Evolutionary conservation across 495 filamentous ascomycete genomes (phyloP), one percentile per base, ranked within the genome.

Genomic region (Aspergillus diversus): DNA sequence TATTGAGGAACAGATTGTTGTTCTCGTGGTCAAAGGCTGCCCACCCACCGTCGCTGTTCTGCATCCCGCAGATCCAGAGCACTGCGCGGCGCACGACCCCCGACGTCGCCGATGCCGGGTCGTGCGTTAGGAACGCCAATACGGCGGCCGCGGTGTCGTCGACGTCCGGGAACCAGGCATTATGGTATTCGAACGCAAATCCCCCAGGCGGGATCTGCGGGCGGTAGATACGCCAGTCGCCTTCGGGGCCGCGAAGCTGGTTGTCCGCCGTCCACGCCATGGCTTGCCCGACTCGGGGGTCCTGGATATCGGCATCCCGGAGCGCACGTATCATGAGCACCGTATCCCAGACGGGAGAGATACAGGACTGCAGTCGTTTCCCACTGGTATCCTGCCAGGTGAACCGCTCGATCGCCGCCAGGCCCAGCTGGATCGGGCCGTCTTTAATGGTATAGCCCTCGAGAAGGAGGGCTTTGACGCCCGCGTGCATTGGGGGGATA

Each of bases 41-140:
- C 77, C 77, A 82, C 0, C 79, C 79, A 13, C 77, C 78, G 47
- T 82, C 79, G 0, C 15, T 15, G 47, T 81, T 81, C 61, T 82
- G 80, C 79, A 82, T 80, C 5, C 76, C 77, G 4, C 77, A 37
- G 7, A 79, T 71, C 78, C 78, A 82, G 8, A 56, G 60, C 0
- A 63, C 60, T 8, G 75, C 76, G 5, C 42, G 21, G 0, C 60
- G 12, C 1, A 76, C 55, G 16, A 61, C 55, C 8, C n/a, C 6
- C 0, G 69, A 72, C 1, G 7, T 35, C 0, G 61, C 37, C 0
- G 52, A 56, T 7, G 6, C 1, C 0, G 65, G 50, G 49, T 75
- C 63, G 9, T 77, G 67, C 32, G 72, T 73, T 4, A 78, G 27
- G 5, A 74, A 37, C 0, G 77, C 72, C 0, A 81, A 42, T 11